These are phyloP conservation scores for Cucumis melo DNA, from an alignment of 306 rosid species.

Conservation along the genomic window DNA sequence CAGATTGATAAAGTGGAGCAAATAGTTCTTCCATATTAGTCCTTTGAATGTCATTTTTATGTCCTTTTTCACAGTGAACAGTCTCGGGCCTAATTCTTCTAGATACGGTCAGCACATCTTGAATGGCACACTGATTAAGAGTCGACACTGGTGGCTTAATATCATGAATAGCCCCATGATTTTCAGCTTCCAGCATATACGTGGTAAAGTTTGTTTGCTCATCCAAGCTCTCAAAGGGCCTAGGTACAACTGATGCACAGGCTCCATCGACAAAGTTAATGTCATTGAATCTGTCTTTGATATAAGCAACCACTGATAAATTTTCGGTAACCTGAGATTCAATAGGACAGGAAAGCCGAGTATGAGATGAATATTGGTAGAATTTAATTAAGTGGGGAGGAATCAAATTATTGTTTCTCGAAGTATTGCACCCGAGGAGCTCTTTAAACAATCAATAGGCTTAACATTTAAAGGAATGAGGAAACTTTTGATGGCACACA, in stretches of 20 bases:
- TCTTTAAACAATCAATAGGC: background rate
- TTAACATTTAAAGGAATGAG: background rate
- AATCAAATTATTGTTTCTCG: background rate
- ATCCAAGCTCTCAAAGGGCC: slow-evolving; percentile 22
- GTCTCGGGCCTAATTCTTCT: slow-evolving; percentile 9
- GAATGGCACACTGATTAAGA: slow-evolving; percentile 14
- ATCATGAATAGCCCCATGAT: slow-evolving; percentile 17
- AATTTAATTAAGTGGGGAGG: background rate
- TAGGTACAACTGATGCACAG: slow-evolving; percentile 22
- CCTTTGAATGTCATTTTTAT: slow-evolving; percentile 14
- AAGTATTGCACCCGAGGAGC: background rate
- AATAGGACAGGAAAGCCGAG: slow-evolving; percentile 14
- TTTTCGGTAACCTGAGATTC: slow-evolving; percentile 70
- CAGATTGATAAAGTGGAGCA: slow-evolving; percentile 4
- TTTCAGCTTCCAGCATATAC: slow-evolving; percentile 14
- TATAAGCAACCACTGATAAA: slow-evolving; percentile 27
- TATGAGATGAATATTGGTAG: slow-evolving; percentile 9
- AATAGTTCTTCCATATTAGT: slow-evolving; percentile 6
- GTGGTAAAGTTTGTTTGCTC: slow-evolving; percentile 21
- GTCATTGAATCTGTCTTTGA: slow-evolving; percentile 42
- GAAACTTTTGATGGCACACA: background rate
- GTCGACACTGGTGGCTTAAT: slow-evolving; percentile 14
- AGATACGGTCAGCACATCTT: slow-evolving; percentile 11
- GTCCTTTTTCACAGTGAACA: slow-evolving; percentile 13
- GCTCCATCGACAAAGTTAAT: slow-evolving; percentile 18